A percentile compares a stretch with the other conserved stretches of the same genome.
phyloP scores from a whole-genome alignment of 2,329 filamentous ascomycete species.

The Microsporum canis region DNA sequence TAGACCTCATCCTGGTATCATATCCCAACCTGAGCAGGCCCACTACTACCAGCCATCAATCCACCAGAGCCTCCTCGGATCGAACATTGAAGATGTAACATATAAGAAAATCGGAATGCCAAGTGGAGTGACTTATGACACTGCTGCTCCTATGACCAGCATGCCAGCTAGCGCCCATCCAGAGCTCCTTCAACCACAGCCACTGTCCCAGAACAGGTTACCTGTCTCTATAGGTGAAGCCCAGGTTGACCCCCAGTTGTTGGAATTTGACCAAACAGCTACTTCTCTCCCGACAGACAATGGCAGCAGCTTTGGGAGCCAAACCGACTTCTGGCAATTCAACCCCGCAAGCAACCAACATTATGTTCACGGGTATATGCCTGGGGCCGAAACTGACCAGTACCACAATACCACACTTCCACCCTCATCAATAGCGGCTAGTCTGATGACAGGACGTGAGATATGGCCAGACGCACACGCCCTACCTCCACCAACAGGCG shows the following conservation, averaged over 20 bases:
- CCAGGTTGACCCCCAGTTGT: slow-evolving; percentile 35
- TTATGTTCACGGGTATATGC: slow-evolving; percentile 11
- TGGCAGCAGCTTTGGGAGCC: slow-evolving; percentile 14
- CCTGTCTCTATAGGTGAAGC: slow-evolving; percentile 19
- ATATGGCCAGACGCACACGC: slow-evolving; percentile 26
- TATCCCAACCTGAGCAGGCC: slow-evolving; percentile 35
- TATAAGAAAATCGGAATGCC: slow-evolving; percentile 29
- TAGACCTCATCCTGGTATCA: slow-evolving; percentile 36
- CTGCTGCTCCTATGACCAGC: slow-evolving; percentile 30
- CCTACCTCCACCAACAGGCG: slow-evolving; percentile 25
- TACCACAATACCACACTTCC: slow-evolving; percentile 7
- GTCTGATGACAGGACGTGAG: slow-evolving; percentile 23
- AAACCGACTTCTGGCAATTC: slow-evolving; percentile 19
- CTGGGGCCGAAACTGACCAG: slow-evolving; percentile 12
- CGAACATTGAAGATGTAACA: slow-evolving; percentile 33
- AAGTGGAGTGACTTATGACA: slow-evolving; percentile 22
- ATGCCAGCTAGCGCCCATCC: slow-evolving; percentile 34
- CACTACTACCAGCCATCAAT: slow-evolving; percentile 44
- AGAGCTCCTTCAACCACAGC: slow-evolving; percentile 29
- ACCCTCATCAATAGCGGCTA: background rate
- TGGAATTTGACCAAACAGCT: slow-evolving; percentile 21
- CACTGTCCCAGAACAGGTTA: slow-evolving; percentile 17
- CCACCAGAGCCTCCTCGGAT: slow-evolving; percentile 30
- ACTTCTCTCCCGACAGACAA: slow-evolving; percentile 11
- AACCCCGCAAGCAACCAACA: slow-evolving; percentile 15